Conservation (phyloP, 257 asterid species). For the Plantago major region DNA sequence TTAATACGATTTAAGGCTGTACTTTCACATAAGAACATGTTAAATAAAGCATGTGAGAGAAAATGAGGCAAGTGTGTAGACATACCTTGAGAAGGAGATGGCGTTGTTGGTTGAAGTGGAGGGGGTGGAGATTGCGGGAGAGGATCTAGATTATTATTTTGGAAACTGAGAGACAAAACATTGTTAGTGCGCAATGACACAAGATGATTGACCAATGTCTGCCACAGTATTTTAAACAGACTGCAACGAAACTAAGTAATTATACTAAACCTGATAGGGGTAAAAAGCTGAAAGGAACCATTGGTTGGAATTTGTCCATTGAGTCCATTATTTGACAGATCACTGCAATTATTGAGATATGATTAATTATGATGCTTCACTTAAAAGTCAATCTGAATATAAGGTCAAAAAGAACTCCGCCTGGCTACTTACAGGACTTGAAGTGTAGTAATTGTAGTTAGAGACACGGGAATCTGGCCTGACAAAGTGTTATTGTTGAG, state of each 20-base stretch:
- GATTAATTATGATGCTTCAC: constrained; percentile 17
- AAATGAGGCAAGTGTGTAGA: background rate
- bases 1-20: background rate
- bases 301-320: constrained; percentile 64
- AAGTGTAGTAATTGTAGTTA: constrained; percentile 57
- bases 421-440: constrained; percentile 91
- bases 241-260: background rate
- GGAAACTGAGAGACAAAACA: constrained; percentile 54
- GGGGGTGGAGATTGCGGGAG: constrained; percentile 77
- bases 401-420: constrained; percentile 14
- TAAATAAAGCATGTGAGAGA: background rate
- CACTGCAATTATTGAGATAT: constrained; percentile 48
- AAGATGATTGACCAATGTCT: constrained; percentile 7
- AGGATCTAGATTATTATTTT: constrained; percentile 37
- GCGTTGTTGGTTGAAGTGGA: constrained; percentile 47
- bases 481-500: constrained; percentile 82
- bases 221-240: constrained; percentile 6
- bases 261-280: constrained; percentile 79
- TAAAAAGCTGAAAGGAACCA: constrained; percentile 89
- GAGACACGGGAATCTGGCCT: constrained; percentile 65
- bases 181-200: constrained; percentile 24
- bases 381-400: constrained; percentile 10
- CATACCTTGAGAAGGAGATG: constrained; percentile 49
- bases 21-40: background rate
- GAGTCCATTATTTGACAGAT: constrained; percentile 74